Percentiles rank a stretch among this genome's conserved stretches.
phyloP scores from a whole-genome alignment of 1,284 basidiomycete genomes.

The Leccinum pachyderme region DNA sequence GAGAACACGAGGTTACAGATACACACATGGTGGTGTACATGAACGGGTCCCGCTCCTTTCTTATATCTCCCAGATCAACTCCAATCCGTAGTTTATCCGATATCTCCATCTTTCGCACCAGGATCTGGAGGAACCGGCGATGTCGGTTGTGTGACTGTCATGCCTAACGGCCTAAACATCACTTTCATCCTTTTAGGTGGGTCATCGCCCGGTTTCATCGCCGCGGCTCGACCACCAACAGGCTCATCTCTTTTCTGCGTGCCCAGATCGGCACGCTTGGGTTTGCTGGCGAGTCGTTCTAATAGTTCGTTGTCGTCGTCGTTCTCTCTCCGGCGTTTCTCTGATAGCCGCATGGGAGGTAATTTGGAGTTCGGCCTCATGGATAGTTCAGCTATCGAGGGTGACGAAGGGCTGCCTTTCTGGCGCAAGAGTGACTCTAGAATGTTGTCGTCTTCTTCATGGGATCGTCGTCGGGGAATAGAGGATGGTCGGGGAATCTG shows the following conservation, averaged over 20 bases:
- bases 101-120: constrained; percentile 73
- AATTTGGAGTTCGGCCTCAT: constrained; percentile 39
- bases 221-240: constrained; percentile 26
- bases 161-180: constrained; percentile 55
- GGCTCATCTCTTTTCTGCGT: constrained; percentile 36
- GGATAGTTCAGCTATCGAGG: constrained; percentile 35
- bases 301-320: constrained; percentile 72
- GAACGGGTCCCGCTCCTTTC: background rate
- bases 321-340: constrained; percentile 72
- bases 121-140: constrained; percentile 54
- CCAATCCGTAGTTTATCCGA: constrained; percentile 42
- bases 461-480: constrained; percentile 38
- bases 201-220: constrained; percentile 54
- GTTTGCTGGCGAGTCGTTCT: constrained; percentile 52
- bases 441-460: constrained; percentile 48
- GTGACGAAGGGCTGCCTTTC: constrained; percentile 42
- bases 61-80: background rate
- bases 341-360: constrained; percentile 48
- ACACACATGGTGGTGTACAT: constrained; percentile 12
- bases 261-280: constrained; percentile 50
- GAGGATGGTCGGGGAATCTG: constrained; percentile 37
- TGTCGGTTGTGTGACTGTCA: constrained; percentile 31
- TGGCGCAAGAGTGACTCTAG: constrained; percentile 52
- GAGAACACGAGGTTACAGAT: constrained; percentile 14
- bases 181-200: constrained; percentile 77